phyloP scores from a whole-genome alignment of 441 rosid species.

The Gossypium trilobum region DNA sequence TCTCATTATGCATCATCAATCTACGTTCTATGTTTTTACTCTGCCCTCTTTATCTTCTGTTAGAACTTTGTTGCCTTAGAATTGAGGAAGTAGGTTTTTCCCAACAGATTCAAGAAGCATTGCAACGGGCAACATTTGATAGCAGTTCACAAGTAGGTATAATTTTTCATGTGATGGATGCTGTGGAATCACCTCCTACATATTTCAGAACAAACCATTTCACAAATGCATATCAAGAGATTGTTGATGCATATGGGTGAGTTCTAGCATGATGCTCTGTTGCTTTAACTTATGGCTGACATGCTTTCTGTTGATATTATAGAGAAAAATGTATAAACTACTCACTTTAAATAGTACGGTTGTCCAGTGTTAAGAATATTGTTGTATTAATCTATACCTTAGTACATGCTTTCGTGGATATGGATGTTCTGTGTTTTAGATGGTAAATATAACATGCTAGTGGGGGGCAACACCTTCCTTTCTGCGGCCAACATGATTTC shows the following conservation, averaged over 20 bases:
- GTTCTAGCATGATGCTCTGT: conserved; percentile 22
- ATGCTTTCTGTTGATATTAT: conserved; percentile 2
- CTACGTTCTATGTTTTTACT: neutral
- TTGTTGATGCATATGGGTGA: conserved; percentile 96
- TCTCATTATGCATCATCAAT: conserved; percentile 9
- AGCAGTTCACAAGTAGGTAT: conserved; percentile 88
- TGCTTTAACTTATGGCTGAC: neutral
- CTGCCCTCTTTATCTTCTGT: conserved; percentile 5
- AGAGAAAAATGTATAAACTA: neutral
- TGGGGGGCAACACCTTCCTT: neutral
- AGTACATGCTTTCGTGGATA: neutral
- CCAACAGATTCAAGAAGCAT: conserved; percentile 81
- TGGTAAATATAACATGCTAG: neutral
- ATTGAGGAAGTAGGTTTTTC: conserved; percentile 14
- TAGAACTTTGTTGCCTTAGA: conserved; percentile 8
- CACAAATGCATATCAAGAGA: conserved; percentile 87
- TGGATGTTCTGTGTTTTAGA: neutral
- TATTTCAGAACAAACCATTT: conserved; percentile 79
- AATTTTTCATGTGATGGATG: conserved; percentile 88
- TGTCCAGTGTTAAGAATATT: neutral
- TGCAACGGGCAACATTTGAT: conserved; percentile 87
- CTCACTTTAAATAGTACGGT: neutral
- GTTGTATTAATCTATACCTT: neutral
- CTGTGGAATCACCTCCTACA: conserved; percentile 85
- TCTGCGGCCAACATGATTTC: neutral